Evolutionary conservation across 805 yeast genomes (phyloP).

Genomic region (Cyberlindnera misumaiensis): DNA sequence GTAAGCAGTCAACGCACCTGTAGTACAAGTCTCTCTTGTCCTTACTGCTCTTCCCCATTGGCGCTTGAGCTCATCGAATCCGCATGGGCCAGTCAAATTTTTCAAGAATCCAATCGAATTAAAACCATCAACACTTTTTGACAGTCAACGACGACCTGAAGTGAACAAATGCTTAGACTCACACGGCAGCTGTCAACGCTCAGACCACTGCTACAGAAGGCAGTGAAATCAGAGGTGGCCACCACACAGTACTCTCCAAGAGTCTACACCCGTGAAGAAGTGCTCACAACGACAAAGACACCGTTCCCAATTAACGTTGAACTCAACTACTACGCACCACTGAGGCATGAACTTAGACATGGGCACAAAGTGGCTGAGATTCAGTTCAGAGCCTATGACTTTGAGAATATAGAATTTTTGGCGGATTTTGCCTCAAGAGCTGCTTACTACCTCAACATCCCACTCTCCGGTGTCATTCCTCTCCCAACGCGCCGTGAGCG

Average conservation of each 20-base stretch:
- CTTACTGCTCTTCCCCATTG: conserved; percentile 91
- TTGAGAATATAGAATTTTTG: conserved; percentile 63
- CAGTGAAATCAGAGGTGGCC: conserved; percentile 8
- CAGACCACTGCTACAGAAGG: conserved; percentile 6
- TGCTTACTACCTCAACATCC: conserved; percentile 85
- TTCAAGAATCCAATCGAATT: too few species aligned
- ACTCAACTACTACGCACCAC: conserved; percentile 74
- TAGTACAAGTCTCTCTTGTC: conserved; percentile 91
- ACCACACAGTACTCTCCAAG: conserved; percentile 30
- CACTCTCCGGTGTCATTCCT: conserved; percentile 68
- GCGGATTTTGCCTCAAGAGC: conserved; percentile 85
- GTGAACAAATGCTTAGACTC: too few species aligned
- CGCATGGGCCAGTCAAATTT: not conserved
- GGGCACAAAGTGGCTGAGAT: conserved; percentile 78
- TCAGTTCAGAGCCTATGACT: conserved; percentile 64
- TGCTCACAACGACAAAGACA: conserved; percentile 29
- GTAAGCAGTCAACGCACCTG: conserved; percentile 21
- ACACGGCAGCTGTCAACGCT: conserved; percentile 3
- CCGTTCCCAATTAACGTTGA: conserved; percentile 85
- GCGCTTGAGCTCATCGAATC: not conserved
- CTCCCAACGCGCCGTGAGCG: conserved; percentile 68
- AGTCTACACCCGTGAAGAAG: conserved; percentile 28
- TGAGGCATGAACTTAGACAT: conserved; percentile 56
- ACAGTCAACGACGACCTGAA: too few species aligned
- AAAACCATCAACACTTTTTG: too few species aligned